Percentiles rank a stretch among this genome's conserved stretches.
These are phyloP conservation scores for Aspergillus ellipticus DNA, from an alignment of 495 filamentous ascomycete genomes.

Conservation along the genomic window DNA sequence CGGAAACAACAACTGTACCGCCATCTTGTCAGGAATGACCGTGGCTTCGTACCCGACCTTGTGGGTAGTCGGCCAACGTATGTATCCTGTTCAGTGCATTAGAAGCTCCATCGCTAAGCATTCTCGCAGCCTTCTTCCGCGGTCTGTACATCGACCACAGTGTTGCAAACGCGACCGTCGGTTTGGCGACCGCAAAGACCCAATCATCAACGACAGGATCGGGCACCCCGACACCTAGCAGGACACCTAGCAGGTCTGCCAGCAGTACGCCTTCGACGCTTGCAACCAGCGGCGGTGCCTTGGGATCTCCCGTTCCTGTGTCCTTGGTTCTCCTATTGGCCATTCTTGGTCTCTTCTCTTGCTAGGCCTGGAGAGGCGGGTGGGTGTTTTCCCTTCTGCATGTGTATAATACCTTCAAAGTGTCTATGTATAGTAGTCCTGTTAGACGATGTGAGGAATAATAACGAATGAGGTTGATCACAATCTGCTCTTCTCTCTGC, in stretches of 20 bases:
- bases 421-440: too few relatives aligned
- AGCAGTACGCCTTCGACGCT: neutral
- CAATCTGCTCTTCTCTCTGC: too few relatives aligned
- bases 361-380: neutral
- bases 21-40: constrained; percentile 5
- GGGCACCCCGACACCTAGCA: neutral
- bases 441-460: too few relatives aligned
- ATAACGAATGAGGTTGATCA: too few relatives aligned
- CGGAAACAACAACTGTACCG: constrained; percentile 15
- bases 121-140: constrained; percentile 11
- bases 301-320: neutral
- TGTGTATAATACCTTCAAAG: neutral
- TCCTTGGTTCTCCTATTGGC: neutral
- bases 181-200: constrained; percentile 8
- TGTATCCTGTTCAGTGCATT: neutral
- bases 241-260: neutral
- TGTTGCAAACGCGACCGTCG: constrained; percentile 6
- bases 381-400: neutral
- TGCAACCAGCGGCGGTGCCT: neutral
- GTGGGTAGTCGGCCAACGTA: constrained; percentile 14
- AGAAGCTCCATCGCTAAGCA: neutral
- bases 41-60: neutral
- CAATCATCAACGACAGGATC: neutral
- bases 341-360: neutral
- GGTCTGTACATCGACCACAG: constrained; percentile 14